Conservation (phyloP, 805 yeast genomes). For the Starmerella geochares region DNA sequence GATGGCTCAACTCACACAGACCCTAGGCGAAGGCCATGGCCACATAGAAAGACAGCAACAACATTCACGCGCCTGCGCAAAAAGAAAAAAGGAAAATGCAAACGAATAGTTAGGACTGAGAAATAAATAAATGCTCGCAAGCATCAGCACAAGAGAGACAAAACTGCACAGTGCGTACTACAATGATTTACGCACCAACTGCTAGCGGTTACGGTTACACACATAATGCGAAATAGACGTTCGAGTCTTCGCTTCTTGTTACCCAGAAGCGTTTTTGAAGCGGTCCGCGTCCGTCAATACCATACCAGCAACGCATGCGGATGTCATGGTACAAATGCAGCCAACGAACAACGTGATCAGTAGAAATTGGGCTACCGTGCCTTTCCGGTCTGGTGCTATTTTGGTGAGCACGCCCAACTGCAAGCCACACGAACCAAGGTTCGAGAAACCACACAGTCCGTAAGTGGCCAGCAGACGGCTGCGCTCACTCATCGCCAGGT, state of each 20-base stretch:
- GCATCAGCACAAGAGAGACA: neutral
- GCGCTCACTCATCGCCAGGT: conserved; percentile 40
- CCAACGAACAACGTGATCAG: conserved; percentile 45
- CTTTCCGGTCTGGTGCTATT: conserved; percentile 43
- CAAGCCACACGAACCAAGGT: conserved; percentile 52
- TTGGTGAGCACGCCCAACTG: conserved; percentile 51
- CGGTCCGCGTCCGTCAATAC: conserved; percentile 41
- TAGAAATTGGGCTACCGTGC: conserved; percentile 40
- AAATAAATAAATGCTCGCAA: neutral
- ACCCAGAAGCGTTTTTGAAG: conserved; percentile 14
- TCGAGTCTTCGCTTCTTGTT: too few species aligned
- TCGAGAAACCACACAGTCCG: conserved; percentile 54
- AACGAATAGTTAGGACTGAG: neutral
- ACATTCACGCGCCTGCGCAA: too few species aligned
- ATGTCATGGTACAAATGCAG: conserved; percentile 42
- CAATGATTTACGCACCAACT: neutral
- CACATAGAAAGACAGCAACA: too few species aligned
- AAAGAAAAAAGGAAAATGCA: neutral
- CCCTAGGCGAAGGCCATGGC: too few species aligned
- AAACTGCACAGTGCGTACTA: neutral
- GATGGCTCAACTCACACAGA: too few species aligned
- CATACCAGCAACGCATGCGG: conserved; percentile 57
- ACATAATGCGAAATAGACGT: neutral
- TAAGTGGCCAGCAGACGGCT: conserved; percentile 49
- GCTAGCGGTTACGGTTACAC: neutral